Base-by-base conservation (phyloP, 768 basidiomycete species). In the Psilocybe cyanescens region DNA sequence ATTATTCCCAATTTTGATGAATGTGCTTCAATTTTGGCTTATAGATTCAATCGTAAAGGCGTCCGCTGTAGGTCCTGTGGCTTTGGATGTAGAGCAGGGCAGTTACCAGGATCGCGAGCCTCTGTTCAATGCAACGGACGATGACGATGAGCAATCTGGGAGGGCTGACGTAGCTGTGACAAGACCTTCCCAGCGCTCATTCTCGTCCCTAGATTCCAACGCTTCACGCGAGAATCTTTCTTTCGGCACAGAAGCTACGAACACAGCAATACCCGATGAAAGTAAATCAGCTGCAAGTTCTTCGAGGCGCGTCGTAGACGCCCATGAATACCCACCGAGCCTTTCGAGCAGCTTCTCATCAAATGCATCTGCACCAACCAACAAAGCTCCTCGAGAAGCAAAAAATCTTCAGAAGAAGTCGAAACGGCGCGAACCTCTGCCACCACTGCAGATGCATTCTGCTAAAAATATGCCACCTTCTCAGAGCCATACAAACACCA, bases 21-120 rank as follows among this genome's bases (percentile, higher is more conserved):
- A 95, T 73, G 76, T 94, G 39, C 67, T 94, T 9, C 97, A 99
- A 72, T 98, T 98, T 82, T 95, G 95, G 88, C 78, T 97, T 54
- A 95, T 97, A 60, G 94, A 97, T 76, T 91, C 92, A 0, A 95
- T 95, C 55, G 92, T 95, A 70, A 95, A 95, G 75, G 89, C 88
- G 1, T 86, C 86, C 8, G 71, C 74, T 16, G 69, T 73, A 37
- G 65, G 70, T 30, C 65, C 76, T 8, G 68, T 81, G 3, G 69
- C 77, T 24, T 71, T 83, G 19, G 82, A 79, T 19, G 51, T 80
- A 0, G 76, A 79, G 59, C 68, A 75, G 0, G 72, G 80, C 16
- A 70, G 75, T 37, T 63, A 71, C 19, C 71, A 72, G 2, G 87
- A 86, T 62, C 77, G 76, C 55, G 85, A 90, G 69, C 91, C 91